These are phyloP conservation scores for Tricholoma bakamatsutake DNA, from an alignment of 768 basidiomycete species.

Conservation along the genomic window DNA sequence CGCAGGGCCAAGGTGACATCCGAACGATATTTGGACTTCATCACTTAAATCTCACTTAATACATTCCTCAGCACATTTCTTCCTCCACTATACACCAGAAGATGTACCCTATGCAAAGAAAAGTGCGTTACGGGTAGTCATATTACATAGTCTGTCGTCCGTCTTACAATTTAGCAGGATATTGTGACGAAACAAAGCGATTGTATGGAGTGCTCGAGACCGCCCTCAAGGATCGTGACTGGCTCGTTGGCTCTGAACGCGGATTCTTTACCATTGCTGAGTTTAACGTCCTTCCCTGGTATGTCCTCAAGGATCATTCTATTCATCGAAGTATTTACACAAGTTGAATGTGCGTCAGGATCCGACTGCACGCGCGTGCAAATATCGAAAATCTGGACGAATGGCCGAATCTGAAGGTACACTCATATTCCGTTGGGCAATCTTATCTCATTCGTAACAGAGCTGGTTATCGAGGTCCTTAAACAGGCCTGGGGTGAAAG, in stretches of 20 bases:
- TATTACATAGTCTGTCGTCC: neutral
- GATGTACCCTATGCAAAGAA: constrained; percentile 66
- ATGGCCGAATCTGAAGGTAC: constrained; percentile 21
- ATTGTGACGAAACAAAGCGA: constrained; percentile 74
- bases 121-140: constrained; percentile 30
- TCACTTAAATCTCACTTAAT: neutral
- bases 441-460: constrained; percentile 2
- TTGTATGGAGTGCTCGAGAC: constrained; percentile 81
- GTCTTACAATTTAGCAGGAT: constrained; percentile 41
- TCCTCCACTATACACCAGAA: constrained; percentile 56
- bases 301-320: constrained; percentile 2
- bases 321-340: neutral
- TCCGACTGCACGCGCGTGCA: constrained; percentile 39
- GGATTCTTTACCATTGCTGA: constrained; percentile 72
- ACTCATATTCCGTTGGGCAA: neutral
- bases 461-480: constrained; percentile 18
- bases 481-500: constrained; percentile 15
- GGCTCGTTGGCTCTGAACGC: constrained; percentile 67
- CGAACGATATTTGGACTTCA: neutral
- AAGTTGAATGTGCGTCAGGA: constrained; percentile 33
- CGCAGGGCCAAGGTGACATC: constrained; percentile 63
- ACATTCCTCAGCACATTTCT: constrained; percentile 54
- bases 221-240: constrained; percentile 69
- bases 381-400: constrained; percentile 22
- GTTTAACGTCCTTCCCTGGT: constrained; percentile 65